A percentile compares a stretch with the other conserved stretches of the same genome.
phyloP scores from a whole-genome alignment of 2,329 filamentous ascomycete genomes.

The Neospermospora avenae region DNA sequence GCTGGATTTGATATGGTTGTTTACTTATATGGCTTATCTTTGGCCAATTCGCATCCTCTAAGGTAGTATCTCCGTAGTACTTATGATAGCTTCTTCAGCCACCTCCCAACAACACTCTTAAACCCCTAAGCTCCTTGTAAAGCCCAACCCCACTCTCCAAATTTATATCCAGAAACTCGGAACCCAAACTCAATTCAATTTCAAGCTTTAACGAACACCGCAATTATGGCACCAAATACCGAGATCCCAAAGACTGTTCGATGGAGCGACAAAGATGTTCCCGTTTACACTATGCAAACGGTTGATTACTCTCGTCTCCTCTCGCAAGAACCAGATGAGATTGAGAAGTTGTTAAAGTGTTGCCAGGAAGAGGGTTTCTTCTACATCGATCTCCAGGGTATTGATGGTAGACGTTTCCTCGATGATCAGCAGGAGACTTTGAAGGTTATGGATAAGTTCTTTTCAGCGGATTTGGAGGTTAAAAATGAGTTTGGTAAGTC shows the following conservation, averaged over 20 bases:
- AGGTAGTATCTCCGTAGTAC: background rate
- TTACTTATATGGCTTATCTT: background rate
- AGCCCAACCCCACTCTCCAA: background rate
- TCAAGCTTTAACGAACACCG: background rate
- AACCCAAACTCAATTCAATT: too few relatives aligned
- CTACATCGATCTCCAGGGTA: slow-evolving; percentile 51
- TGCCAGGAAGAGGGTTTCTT: slow-evolving; percentile 54
- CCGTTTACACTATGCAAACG: slow-evolving; percentile 50
- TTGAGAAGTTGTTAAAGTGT: slow-evolving; percentile 48
- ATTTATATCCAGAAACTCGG: background rate
- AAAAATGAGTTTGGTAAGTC: slow-evolving; percentile 48
- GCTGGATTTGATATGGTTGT: background rate
- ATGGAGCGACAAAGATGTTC: slow-evolving; percentile 48
- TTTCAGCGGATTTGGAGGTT: slow-evolving; percentile 48
- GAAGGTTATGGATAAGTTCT: slow-evolving; percentile 54
- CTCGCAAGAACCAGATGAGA: slow-evolving; percentile 51
- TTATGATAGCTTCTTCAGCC: slow-evolving; percentile 7
- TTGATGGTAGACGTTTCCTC: slow-evolving; percentile 51
- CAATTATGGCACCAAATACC: slow-evolving; percentile 38
- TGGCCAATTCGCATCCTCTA: background rate
- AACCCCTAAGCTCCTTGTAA: too few relatives aligned
- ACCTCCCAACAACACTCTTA: background rate
- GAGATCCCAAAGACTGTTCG: slow-evolving; percentile 44
- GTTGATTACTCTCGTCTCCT: slow-evolving; percentile 50
- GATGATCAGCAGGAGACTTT: slow-evolving; percentile 51